Percentiles rank a stretch among this genome's conserved stretches.
phyloP scores from a whole-genome alignment of 139 green algal species.

The Coccomyxa sp. region DNA sequence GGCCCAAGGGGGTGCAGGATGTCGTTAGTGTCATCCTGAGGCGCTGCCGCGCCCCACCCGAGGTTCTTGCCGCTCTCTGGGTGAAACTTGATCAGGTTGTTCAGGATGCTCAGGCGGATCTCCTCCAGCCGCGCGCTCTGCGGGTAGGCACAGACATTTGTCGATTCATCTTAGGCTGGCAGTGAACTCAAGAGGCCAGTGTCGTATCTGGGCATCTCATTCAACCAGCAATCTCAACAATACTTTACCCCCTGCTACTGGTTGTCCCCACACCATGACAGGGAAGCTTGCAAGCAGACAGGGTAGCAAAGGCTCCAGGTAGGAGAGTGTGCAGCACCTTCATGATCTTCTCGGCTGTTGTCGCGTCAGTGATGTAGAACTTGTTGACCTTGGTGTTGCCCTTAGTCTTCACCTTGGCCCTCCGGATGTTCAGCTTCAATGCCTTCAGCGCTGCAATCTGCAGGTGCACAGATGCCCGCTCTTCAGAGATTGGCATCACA shows the following conservation, averaged over 20 bases:
- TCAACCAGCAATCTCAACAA: too few species aligned
- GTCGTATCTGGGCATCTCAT: too few species aligned
- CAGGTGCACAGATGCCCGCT: background rate
- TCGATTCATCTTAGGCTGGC: too few species aligned
- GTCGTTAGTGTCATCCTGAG: slow-evolving; percentile 15
- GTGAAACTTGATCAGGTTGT: slow-evolving; percentile 78
- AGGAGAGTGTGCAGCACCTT: too few species aligned
- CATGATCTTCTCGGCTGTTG: slow-evolving; percentile 77
- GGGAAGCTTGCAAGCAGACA: too few species aligned
- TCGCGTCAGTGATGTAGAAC: slow-evolving; percentile 84
- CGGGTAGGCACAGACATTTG: too few species aligned
- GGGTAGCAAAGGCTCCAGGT: too few species aligned
- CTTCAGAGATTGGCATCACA: too few species aligned
- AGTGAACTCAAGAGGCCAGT: too few species aligned
- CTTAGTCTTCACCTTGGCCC: slow-evolving; percentile 65
- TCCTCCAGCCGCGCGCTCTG: slow-evolving; percentile 69
- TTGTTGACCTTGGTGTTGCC: slow-evolving; percentile 34
- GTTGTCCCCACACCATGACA: too few species aligned
- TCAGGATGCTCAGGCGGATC: slow-evolving; percentile 89
- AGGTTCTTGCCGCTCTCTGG: slow-evolving; percentile 60
- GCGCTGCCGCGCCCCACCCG: slow-evolving; percentile 14
- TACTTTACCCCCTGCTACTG: too few species aligned
- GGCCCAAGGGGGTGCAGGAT: slow-evolving; percentile 50
- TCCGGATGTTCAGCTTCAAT: slow-evolving; percentile 84
- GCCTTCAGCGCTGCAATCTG: slow-evolving; percentile 82